Evolutionary conservation across 1,284 basidiomycete genomes (phyloP), one percentile per base, ranked within the genome.

Genomic region (Spongiforma sp.): DNA sequence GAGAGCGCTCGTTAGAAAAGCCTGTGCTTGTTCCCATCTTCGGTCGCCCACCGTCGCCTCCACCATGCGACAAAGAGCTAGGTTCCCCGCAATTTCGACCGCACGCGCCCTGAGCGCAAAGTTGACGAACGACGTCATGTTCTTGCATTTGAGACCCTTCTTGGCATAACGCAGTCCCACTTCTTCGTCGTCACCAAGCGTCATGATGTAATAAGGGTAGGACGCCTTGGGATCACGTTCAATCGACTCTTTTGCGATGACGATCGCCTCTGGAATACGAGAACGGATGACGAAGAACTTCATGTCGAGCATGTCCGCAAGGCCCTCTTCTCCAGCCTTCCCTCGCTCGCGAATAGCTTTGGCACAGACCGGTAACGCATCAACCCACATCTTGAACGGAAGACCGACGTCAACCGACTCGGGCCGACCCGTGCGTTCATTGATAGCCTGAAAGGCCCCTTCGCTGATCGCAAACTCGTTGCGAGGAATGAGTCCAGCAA

Each of bases 401-500:
- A 89, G 74, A 4, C 86, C 87, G 37, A 83, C 59, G 67, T 84
- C 81, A 3, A 68, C 53, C 2, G 67, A 64, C 67, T 83, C 80
- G 10, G 68, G 43, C 52, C 67, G 69, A 0, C 85, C 84, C 0
- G 82, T 84, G 4, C 69, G 69, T 17, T 79, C 78, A 64, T 87
- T 77, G 48, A 81, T 67, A 1, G 72, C 63, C 66, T 86, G 79
- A 73, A 83, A 89, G 37, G 67, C 73, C 11, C 87, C 87, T 46
- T 88, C 82, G 4, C 78, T 69, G 60, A 89, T 79, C 1, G 86
- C 82, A 69, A 84, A 88, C 69, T 89, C 87, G 2, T 86, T 88
- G 39, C 77, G 75, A 41, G 83, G 69, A 65, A 89, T 84, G 59
- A 85, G 75, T 21, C 77, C 73, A 1, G 81, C 82, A 24, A 87